Conservation (phyloP, 2,329 filamentous ascomycete species). For the Penicillium sp. region DNA sequence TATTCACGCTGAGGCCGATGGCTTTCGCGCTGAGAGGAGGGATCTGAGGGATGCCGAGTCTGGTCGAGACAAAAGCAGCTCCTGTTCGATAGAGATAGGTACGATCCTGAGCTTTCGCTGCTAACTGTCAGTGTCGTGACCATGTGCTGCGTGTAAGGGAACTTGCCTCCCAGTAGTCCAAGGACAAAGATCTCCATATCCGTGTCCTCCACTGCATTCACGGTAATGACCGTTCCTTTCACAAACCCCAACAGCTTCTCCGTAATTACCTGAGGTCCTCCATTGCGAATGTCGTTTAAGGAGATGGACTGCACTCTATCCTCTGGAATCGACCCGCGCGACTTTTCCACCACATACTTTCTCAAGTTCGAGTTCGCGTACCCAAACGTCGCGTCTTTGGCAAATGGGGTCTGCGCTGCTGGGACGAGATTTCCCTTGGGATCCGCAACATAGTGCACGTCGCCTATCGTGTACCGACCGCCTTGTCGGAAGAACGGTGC, state of each 20-base stretch:
- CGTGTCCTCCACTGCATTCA: constrained; percentile 59
- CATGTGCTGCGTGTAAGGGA: neutral
- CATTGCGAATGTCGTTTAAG: constrained; percentile 54
- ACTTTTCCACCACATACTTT: constrained; percentile 62
- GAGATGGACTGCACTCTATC: constrained; percentile 51
- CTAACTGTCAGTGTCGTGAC: neutral
- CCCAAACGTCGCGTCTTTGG: constrained; percentile 62
- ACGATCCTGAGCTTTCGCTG: constrained; percentile 41
- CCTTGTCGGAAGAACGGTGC: constrained; percentile 65
- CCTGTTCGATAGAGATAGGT: constrained; percentile 53
- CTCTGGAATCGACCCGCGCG: constrained; percentile 45
- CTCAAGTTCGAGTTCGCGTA: constrained; percentile 59
- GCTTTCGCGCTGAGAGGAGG: constrained; percentile 55
- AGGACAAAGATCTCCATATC: constrained; percentile 62
- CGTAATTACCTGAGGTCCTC: constrained; percentile 50
- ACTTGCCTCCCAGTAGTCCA: constrained; percentile 48
- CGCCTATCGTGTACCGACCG: constrained; percentile 60
- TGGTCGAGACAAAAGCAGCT: constrained; percentile 54
- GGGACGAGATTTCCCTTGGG: constrained; percentile 53
- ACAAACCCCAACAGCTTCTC: constrained; percentile 44
- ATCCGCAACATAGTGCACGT: constrained; percentile 64
- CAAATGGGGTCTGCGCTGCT: constrained; percentile 60
- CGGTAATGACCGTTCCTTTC: constrained; percentile 52
- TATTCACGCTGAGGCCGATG: constrained; percentile 41
- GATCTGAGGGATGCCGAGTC: constrained; percentile 59